Conservation (phyloP, 2,329 filamentous ascomycete genomes). For the Colletotrichum tropicale region DNA sequence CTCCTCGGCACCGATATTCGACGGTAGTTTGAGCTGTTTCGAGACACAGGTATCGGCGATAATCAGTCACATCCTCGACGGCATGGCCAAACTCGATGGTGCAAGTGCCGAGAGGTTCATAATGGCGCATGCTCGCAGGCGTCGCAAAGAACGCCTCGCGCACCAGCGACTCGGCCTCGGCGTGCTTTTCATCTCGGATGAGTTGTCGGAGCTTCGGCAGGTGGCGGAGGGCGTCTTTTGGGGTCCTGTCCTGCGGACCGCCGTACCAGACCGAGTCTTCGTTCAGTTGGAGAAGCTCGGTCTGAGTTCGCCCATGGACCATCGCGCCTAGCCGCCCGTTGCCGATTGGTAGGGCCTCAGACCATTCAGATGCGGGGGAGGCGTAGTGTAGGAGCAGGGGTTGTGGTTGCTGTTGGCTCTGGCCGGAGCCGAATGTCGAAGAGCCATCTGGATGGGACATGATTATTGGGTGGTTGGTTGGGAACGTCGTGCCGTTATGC, state of each 20-base stretch:
- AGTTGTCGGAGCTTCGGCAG: slow-evolving; percentile 38
- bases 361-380: slow-evolving; percentile 32
- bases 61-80: slow-evolving; percentile 12
- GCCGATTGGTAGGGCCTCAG: slow-evolving; percentile 41
- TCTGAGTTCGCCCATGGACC: slow-evolving; percentile 37
- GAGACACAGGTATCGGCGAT: slow-evolving; percentile 21
- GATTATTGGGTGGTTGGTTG: neutral
- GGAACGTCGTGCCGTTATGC: slow-evolving; percentile 16
- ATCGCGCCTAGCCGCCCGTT: slow-evolving; percentile 45
- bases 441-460: neutral
- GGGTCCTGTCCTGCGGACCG: slow-evolving; percentile 41
- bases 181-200: slow-evolving; percentile 34
- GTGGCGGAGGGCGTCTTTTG: slow-evolving; percentile 34
- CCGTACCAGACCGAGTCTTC: slow-evolving; percentile 52
- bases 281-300: slow-evolving; percentile 47
- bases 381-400: slow-evolving; percentile 29
- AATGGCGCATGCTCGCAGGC: slow-evolving; percentile 50
- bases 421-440: neutral
- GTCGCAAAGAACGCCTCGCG: slow-evolving; percentile 45
- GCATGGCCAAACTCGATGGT: slow-evolving; percentile 44
- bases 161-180: slow-evolving; percentile 21
- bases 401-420: neutral
- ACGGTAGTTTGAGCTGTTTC: slow-evolving; percentile 1
- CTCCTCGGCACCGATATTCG: slow-evolving; percentile 15
- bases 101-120: slow-evolving; percentile 43